Evolutionary conservation across 768 basidiomycete genomes (phyloP).

Genomic region (Termitomyces sp.): DNA sequence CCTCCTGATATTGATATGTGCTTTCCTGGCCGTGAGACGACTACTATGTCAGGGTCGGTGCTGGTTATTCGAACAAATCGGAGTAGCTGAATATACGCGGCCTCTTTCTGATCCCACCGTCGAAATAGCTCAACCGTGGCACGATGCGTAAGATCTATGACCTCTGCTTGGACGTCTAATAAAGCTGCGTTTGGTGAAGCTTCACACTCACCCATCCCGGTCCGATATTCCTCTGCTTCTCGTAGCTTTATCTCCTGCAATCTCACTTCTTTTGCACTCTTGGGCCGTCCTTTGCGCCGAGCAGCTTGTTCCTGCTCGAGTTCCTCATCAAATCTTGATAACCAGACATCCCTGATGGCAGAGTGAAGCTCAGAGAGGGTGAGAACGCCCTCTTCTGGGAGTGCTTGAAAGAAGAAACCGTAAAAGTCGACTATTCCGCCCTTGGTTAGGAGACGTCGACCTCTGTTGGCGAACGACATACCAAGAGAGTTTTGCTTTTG

Average conservation of each 20-base stretch:
- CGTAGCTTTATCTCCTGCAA: slow-evolving; percentile 68
- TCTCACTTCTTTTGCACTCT: slow-evolving; percentile 61
- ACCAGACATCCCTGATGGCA: slow-evolving; percentile 65
- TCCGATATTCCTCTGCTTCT: slow-evolving; percentile 72
- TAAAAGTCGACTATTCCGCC: slow-evolving; percentile 56
- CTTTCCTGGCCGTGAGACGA: slow-evolving; percentile 61
- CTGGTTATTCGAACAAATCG: slow-evolving; percentile 78
- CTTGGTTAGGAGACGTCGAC: slow-evolving; percentile 11
- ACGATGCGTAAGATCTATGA: slow-evolving; percentile 75
- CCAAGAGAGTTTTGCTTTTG: slow-evolving; percentile 58
- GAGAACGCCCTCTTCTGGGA: slow-evolving; percentile 59
- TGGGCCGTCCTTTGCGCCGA: slow-evolving; percentile 73
- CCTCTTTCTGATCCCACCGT: slow-evolving; percentile 75
- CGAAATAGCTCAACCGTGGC: slow-evolving; percentile 69
- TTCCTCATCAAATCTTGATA: slow-evolving; percentile 66
- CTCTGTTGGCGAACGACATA: slow-evolving; percentile 23
- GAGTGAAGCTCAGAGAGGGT: slow-evolving; percentile 64
- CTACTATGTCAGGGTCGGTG: slow-evolving; percentile 37
- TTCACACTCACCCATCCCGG: slow-evolving; percentile 66
- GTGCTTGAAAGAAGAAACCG: slow-evolving; percentile 71
- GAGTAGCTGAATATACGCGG: slow-evolving; percentile 65
- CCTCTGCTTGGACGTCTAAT: slow-evolving; percentile 44
- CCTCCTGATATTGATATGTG: slow-evolving; percentile 36
- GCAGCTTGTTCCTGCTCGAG: slow-evolving; percentile 56
- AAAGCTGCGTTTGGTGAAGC: not conserved